Evolutionary conservation across 1,139 yeast genomes (phyloP), one percentile per base, ranked within the genome.

Genomic region (Geotrichum carabidarum): DNA sequence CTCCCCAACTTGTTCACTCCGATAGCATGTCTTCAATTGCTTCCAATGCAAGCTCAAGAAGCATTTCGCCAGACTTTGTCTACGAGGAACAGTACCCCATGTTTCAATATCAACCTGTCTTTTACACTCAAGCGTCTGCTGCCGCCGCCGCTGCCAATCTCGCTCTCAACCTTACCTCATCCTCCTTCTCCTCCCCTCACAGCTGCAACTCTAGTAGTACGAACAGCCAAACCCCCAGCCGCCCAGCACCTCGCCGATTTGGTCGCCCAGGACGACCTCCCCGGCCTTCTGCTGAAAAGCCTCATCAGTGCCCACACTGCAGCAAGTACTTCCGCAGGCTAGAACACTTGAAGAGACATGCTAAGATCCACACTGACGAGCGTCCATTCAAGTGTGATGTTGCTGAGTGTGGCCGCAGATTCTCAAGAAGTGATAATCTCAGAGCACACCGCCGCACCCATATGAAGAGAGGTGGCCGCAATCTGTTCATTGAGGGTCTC

Each of bases 301-400:
- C 81, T 51, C 91, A 86, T 70, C 78, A 78, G 61, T 90, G 97
- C 73, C 59, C 57, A 35, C 59, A 63, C 51, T 73, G 76, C 62
- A 84, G 86, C n/a, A 75, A 89, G 58, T 84, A 95, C 64, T 91
- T 91, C 75, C 91, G 88, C 67, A 78, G 98, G 58, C 91, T 94
- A 37, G 96, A 93, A 65, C 96, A 93, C 73, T 88, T 91, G 54
- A 87, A 89, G 68, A 78, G 98, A 60, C 98, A 91, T 69, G 76
- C 86, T 78, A 81, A 91, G 69, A 83, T 91, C 49, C 98, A 91
- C 73, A 85, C 95, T 8, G 80, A 84, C 55, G 96, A 89, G 65
- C 85, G 93, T 61, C 96, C 96, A 4, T 90, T 80, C 66, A 78
- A 77, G 56, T 91, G 98, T 71, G 84, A 84, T 51, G 68, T 73